These are phyloP conservation scores for Rhodotorula sp. DNA, from an alignment of 1,284 basidiomycete genomes.

Conservation along the genomic window DNA sequence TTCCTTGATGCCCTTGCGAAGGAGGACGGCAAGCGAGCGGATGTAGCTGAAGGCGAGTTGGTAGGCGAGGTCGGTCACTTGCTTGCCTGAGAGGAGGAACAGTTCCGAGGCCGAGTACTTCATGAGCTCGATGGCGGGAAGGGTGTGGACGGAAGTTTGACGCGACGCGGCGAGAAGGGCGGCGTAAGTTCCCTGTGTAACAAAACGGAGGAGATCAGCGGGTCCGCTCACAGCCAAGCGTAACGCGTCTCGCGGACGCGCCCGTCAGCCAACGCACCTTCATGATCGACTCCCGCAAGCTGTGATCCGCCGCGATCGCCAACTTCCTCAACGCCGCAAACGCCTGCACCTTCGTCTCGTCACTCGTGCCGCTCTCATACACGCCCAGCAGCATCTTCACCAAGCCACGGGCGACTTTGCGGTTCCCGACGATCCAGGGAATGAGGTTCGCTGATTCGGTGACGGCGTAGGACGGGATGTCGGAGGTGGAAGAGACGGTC, in stretches of 20 bases:
- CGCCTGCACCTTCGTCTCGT: conserved; percentile 79
- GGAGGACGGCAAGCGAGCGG: conserved; percentile 88
- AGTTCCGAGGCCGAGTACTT: conserved; percentile 96
- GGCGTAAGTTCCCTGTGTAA: conserved; percentile 66
- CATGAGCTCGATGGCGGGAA: conserved; percentile 95
- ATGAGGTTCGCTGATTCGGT: conserved; percentile 79
- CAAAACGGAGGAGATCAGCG: conserved; percentile 51
- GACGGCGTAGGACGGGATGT: conserved; percentile 66
- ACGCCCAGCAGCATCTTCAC: conserved; percentile 81
- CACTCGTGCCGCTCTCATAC: conserved; percentile 66
- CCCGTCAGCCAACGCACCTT: conserved; percentile 59
- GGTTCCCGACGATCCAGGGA: conserved; percentile 77
- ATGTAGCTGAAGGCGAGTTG: conserved; percentile 97
- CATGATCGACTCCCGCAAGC: conserved; percentile 78
- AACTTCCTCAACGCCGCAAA: conserved; percentile 83
- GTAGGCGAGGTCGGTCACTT: conserved; percentile 62
- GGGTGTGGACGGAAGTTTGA: conserved; percentile 76
- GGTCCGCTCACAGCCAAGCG: neutral
- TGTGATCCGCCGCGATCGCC: conserved; percentile 74
- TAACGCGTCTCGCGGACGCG: neutral
- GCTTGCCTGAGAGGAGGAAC: conserved; percentile 62
- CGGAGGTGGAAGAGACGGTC: conserved; percentile 62
- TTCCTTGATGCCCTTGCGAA: conserved; percentile 86
- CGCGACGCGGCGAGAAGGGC: conserved; percentile 78
- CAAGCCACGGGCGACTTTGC: conserved; percentile 79